phyloP scores from a whole-genome alignment of 768 basidiomycete genomes.

The Daedaleopsis nitida region DNA sequence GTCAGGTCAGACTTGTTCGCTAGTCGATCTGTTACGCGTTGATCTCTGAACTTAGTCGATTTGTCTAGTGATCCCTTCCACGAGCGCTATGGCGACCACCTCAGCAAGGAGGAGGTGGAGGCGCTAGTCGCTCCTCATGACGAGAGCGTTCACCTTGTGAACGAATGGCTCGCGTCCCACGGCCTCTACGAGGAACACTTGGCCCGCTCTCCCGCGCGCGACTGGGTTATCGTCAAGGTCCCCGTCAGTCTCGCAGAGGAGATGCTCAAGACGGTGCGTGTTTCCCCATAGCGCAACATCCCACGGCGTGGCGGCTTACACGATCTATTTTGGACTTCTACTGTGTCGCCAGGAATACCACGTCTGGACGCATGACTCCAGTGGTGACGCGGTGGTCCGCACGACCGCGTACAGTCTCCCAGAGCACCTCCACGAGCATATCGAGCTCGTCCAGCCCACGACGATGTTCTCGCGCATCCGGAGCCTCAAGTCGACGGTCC shows the following conservation, averaged over 20 bases:
- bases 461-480: constrained; percentile 61
- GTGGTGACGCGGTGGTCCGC: constrained; percentile 58
- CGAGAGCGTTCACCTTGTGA: constrained; percentile 53
- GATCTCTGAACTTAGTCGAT: too few species aligned
- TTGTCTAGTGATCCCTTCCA: constrained; percentile 29
- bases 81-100: constrained; percentile 38
- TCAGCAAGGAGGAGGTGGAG: constrained; percentile 70
- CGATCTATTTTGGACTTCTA: too few species aligned
- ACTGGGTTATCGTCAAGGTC: constrained; percentile 66
- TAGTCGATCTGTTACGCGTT: too few species aligned
- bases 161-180: constrained; percentile 61
- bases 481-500: constrained; percentile 43
- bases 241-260: constrained; percentile 63
- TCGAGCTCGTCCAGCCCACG: constrained; percentile 73
- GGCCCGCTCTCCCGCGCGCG: constrained; percentile 61
- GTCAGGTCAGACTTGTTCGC: constrained; percentile 37
- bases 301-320: background rate
- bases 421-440: constrained; percentile 53
- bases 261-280: constrained; percentile 68
- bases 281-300: background rate
- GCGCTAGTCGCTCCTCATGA: constrained; percentile 58
- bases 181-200: constrained; percentile 52
- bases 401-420: constrained; percentile 73
- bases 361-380: constrained; percentile 56
- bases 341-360: constrained; percentile 52